Percentiles rank a stretch among this genome's conserved stretches.
phyloP scores from a whole-genome alignment of 768 basidiomycete genomes.

The Russula sp. region DNA sequence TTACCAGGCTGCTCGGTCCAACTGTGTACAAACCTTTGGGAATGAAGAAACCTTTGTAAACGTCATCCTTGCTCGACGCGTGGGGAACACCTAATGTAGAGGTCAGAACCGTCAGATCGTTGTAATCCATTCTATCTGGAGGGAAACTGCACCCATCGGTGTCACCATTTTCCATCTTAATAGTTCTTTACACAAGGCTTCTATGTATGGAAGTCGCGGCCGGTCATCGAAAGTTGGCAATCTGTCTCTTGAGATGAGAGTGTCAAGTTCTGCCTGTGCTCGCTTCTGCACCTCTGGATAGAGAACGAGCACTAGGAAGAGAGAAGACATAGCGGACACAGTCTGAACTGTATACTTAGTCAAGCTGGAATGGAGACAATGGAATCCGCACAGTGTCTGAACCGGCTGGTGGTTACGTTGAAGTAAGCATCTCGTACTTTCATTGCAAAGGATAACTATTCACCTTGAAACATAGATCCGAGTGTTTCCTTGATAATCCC shows the following conservation, averaged over 20 bases:
- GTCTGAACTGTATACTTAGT: not conserved
- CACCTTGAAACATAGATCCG: constrained; percentile 7
- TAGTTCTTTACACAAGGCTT: constrained; percentile 14
- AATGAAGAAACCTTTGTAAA: constrained; percentile 13
- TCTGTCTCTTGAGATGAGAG: constrained; percentile 4
- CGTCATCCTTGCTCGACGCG: constrained; percentile 3
- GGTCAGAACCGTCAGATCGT: not conserved
- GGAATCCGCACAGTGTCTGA: not conserved
- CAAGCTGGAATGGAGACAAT: not conserved
- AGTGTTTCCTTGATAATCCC: not conserved
- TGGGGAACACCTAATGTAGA: constrained; percentile 2
- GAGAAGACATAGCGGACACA: not conserved
- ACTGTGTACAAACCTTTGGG: constrained; percentile 10
- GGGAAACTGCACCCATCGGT: not conserved
- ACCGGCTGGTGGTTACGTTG: not conserved
- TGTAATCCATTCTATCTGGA: no score
- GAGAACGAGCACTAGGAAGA: not conserved
- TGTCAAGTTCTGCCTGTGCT: constrained; percentile 18
- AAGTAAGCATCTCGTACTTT: not conserved
- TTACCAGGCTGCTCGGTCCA: no score
- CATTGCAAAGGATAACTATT: no score
- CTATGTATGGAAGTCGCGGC: constrained; percentile 9
- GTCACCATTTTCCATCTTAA: constrained; percentile 6
- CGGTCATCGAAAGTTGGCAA: constrained; percentile 13
- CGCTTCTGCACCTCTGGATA: constrained; percentile 14